Evolutionary conservation across 108 stramenopile species (phyloP), one percentile per base, ranked within the genome.

Genomic region (Fistulifera pelliculosa): DNA sequence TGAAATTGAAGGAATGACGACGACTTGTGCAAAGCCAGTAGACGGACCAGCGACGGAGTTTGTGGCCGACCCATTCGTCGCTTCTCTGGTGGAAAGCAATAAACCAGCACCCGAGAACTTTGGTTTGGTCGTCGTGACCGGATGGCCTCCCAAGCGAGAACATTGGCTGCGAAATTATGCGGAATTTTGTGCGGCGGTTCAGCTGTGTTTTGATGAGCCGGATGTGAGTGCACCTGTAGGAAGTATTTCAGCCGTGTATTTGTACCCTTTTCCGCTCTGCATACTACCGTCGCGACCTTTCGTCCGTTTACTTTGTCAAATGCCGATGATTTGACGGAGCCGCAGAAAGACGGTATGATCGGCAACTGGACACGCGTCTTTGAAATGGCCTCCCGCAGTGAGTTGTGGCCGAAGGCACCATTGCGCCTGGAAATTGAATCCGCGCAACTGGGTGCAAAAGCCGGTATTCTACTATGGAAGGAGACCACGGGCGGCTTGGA

Each of bases 391-490:
- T 56, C 61, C 14, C 27, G 61, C 39, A 26, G 26, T 7, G 38
- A 47, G 0, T 61, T 67, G 13, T 78, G 77, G 77, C 77, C 77
- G 0, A 68, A 13, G 12, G 24, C 42, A 26, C 64, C 76, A 14
- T 22, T 78, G 4, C 19, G 63, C n/a, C 31, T 78, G 0, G 38
- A 41, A 2, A 26, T 74, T 23, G 58, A 56, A 18, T 65, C 62
- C 1, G 57, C 72, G 23, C 77, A 78, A 50, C 26, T 78, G n/a
- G 77, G 77, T 2, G 22, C 42, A 2, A 50, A 57, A 38, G 77
- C 77, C 31, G 72, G 77, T 1, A 78, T 78, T 35, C 27, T 78
- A 10, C 41, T 78, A 17, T 78, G 72, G 72, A 68, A 70, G 13
- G 71, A 78, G 12, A 49, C 35, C 12, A 62, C 71, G 27, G 72